A percentile compares a stretch with the other conserved stretches of the same genome.
Evolutionary conservation across 805 yeast genomes (phyloP).

Genomic region (Citeromyces nyonsensis): DNA sequence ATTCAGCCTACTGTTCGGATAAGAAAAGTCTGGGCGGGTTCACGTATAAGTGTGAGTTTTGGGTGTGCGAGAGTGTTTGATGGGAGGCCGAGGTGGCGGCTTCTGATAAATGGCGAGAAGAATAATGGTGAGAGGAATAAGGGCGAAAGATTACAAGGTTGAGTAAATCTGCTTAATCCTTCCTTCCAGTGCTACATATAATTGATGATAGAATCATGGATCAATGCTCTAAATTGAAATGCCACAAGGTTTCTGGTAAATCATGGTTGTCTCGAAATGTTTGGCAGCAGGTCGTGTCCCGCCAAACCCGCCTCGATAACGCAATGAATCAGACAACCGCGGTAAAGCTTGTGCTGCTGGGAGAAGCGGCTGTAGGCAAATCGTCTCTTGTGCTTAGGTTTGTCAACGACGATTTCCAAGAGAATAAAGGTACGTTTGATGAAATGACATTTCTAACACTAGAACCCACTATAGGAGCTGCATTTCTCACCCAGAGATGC

Average conservation of each 20-base stretch:
- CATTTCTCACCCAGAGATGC: conserved; percentile 88
- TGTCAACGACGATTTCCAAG: conserved; percentile 91
- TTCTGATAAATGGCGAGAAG: background rate
- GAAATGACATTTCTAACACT: too few relatives aligned
- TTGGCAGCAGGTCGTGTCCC: too few relatives aligned
- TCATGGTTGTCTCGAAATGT: too few relatives aligned
- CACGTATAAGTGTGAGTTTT: conserved; percentile 48
- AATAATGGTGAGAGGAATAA: too few relatives aligned
- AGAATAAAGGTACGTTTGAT: conserved; percentile 50
- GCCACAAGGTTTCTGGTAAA: too few relatives aligned
- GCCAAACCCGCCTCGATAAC: background rate
- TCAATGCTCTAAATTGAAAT: too few relatives aligned
- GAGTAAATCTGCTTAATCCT: too few relatives aligned
- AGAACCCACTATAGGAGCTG: conserved; percentile 98
- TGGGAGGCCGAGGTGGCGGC: too few relatives aligned
- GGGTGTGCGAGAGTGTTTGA: conserved; percentile 35
- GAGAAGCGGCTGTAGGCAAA: conserved; percentile 98
- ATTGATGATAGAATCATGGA: background rate
- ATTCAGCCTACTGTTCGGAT: conserved; percentile 40
- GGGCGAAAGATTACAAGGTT: too few relatives aligned
- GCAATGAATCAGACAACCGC: conserved; percentile 28
- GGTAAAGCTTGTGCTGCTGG: conserved; percentile 81
- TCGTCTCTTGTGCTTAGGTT: conserved; percentile 84
- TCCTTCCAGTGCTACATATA: background rate
- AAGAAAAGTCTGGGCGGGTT: conserved; percentile 32